These are phyloP conservation scores for Paracamarosporium sp. DNA, from an alignment of 2,329 filamentous ascomycete species.

Conservation along the genomic window DNA sequence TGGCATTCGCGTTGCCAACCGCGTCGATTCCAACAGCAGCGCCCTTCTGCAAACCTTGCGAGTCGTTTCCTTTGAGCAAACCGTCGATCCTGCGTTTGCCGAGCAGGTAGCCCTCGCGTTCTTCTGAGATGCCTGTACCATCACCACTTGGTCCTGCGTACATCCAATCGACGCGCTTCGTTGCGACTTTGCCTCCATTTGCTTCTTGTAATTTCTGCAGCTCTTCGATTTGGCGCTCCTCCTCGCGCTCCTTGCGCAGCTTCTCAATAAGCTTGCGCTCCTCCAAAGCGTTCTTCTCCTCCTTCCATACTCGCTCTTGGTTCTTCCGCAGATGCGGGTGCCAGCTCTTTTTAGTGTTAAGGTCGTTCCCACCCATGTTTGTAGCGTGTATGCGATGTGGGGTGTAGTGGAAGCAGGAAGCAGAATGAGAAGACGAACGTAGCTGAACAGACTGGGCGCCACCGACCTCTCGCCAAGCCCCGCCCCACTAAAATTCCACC, in stretches of 20 bases:
- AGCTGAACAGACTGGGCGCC: too few relatives aligned
- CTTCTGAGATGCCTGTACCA: constrained; percentile 71
- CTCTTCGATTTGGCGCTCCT: constrained; percentile 92
- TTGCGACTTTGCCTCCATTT: constrained; percentile 79
- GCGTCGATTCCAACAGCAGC: constrained; percentile 52
- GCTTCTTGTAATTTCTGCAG: constrained; percentile 88
- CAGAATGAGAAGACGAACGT: background rate
- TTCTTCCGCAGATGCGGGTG: constrained; percentile 91
- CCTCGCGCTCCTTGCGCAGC: constrained; percentile 88
- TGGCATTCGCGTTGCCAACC: constrained; percentile 67
- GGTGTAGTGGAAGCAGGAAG: background rate
- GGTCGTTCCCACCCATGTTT: background rate
- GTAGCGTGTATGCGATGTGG: background rate
- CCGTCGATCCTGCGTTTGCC: constrained; percentile 93
- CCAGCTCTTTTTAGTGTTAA: constrained; percentile 83
- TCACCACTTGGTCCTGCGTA: constrained; percentile 86
- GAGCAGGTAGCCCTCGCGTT: constrained; percentile 91
- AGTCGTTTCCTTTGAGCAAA: constrained; percentile 75
- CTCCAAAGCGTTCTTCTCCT: constrained; percentile 89
- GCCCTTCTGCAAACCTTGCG: constrained; percentile 75
- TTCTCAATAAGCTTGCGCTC: constrained; percentile 95
- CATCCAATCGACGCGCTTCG: constrained; percentile 96
- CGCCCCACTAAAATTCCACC: constrained; percentile 23
- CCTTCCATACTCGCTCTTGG: constrained; percentile 87
- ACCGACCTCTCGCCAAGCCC: constrained; percentile 11